Conservation (phyloP, 1,139 yeast genomes). For the Nematodospora anomalae region DNA sequence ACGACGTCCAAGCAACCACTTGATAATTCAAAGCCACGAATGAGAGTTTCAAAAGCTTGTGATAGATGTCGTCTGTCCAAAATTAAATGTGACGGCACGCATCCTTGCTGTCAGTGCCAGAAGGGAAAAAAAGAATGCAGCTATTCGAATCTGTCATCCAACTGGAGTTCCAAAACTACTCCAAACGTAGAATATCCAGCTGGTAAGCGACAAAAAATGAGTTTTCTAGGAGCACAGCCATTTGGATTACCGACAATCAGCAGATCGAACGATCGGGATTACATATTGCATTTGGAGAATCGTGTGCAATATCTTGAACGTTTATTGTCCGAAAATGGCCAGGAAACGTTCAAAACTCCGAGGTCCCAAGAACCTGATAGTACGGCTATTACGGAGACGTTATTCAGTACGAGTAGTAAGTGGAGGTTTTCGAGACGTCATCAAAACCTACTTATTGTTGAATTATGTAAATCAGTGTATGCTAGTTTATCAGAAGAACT, state of each 20-base stretch:
- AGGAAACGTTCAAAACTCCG: constrained; percentile 18
- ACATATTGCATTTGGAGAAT: constrained; percentile 38
- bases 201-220: constrained; percentile 14
- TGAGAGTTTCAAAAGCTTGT: constrained; percentile 60
- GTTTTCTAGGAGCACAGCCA: constrained; percentile 15
- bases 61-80: constrained; percentile 60
- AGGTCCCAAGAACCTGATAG: constrained; percentile 19
- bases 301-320: constrained; percentile 42
- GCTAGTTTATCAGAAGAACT: constrained; percentile 38
- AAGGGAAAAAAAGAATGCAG: constrained; percentile 46
- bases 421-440: constrained; percentile 54
- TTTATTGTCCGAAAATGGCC: constrained; percentile 24
- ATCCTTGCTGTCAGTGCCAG: constrained; percentile 54
- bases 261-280: constrained; percentile 18
- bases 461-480: constrained; percentile 43
- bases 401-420: constrained; percentile 34
- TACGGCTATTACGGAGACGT: constrained; percentile 20
- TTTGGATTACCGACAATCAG: constrained; percentile 23
- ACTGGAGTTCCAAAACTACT: neutral
- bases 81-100: constrained; percentile 60
- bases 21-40: constrained; percentile 19
- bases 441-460: constrained; percentile 48
- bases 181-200: neutral
- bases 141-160: constrained; percentile 9
- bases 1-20: constrained; percentile 1